Evolutionary conservation across 2,329 filamentous ascomycete genomes (phyloP).

Genomic region (Penicillium psychrosexuale): DNA sequence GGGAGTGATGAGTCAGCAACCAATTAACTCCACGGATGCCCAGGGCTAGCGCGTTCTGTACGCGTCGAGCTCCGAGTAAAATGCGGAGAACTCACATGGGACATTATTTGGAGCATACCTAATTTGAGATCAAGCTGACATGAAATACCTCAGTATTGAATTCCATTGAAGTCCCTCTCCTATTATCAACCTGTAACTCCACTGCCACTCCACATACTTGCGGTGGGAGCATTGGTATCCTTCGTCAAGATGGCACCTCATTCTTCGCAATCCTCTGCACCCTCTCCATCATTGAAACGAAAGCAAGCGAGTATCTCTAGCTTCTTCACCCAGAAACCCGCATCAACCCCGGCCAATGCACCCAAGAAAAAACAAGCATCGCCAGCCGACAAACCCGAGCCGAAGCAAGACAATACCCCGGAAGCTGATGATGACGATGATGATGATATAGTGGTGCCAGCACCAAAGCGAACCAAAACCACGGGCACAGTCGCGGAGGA

Average conservation of each 20-base stretch:
- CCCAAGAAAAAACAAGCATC: slow-evolving; percentile 14
- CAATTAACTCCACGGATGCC: slow-evolving; percentile 18
- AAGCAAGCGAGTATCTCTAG: slow-evolving; percentile 74
- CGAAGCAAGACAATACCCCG: slow-evolving; percentile 5
- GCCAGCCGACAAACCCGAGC: slow-evolving; percentile 3
- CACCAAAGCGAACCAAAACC: slow-evolving; percentile 40
- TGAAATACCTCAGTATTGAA: neutral
- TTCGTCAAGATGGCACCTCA: slow-evolving; percentile 30
- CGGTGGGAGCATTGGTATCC: neutral
- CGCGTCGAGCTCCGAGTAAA: slow-evolving; percentile 34
- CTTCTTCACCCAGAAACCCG: slow-evolving; percentile 68
- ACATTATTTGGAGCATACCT: neutral
- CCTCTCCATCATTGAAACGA: slow-evolving; percentile 36
- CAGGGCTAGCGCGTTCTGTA: slow-evolving; percentile 24
- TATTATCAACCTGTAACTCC: neutral
- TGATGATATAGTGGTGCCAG: slow-evolving; percentile 43
- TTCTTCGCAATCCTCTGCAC: slow-evolving; percentile 35
- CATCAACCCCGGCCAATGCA: slow-evolving; percentile 7
- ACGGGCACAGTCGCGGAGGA: slow-evolving; percentile 19
- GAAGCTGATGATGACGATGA: slow-evolving; percentile 5
- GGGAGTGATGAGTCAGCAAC: slow-evolving; percentile 19
- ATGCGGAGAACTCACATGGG: slow-evolving; percentile 13
- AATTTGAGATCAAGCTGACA: neutral
- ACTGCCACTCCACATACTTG: neutral
- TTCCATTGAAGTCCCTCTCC: neutral